Conservation (phyloP, 805 yeast genomes). For the Candida xyloterini region DNA sequence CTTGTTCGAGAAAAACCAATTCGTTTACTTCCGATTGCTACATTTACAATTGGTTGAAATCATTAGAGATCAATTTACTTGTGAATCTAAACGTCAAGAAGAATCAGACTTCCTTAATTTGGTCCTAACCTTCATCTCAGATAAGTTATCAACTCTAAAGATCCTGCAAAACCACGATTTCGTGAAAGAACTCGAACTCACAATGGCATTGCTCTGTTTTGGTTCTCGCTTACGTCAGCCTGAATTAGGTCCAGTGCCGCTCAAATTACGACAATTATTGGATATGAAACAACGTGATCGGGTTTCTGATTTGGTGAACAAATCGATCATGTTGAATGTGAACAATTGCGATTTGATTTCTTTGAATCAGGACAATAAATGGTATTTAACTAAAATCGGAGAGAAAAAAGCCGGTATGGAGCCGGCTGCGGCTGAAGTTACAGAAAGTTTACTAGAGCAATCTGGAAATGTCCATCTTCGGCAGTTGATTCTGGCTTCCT, state of each 20-base stretch:
- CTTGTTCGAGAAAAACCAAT: slow-evolving; percentile 58
- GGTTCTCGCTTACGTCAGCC: slow-evolving; percentile 29
- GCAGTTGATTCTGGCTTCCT: slow-evolving; percentile 26
- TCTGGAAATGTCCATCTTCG: slow-evolving; percentile 22
- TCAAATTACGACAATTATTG: slow-evolving; percentile 51
- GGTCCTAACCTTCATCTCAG: slow-evolving; percentile 57
- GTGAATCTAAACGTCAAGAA: slow-evolving; percentile 31
- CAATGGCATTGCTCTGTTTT: slow-evolving; percentile 76
- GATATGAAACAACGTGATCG: slow-evolving; percentile 59
- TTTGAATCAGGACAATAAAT: slow-evolving; percentile 12
- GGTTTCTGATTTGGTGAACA: slow-evolving; percentile 70
- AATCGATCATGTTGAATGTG: slow-evolving; percentile 48
- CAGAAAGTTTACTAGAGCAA: slow-evolving; percentile 18
- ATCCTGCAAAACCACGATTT: slow-evolving; percentile 45
- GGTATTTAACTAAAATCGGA: slow-evolving; percentile 10
- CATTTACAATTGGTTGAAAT: slow-evolving; percentile 76
- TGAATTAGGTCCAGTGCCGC: slow-evolving; percentile 43
- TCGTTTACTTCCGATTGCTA: slow-evolving; percentile 68
- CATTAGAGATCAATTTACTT: slow-evolving; percentile 53
- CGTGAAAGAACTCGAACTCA: slow-evolving; percentile 70
- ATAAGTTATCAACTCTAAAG: slow-evolving; percentile 38
- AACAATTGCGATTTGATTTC: slow-evolving; percentile 22
- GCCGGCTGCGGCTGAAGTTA: slow-evolving; percentile 4
- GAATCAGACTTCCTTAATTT: slow-evolving; percentile 45
- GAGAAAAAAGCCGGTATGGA: slow-evolving; percentile 8